phyloP scores from a whole-genome alignment of 768 basidiomycete genomes.

The Hericium rajendrae region DNA sequence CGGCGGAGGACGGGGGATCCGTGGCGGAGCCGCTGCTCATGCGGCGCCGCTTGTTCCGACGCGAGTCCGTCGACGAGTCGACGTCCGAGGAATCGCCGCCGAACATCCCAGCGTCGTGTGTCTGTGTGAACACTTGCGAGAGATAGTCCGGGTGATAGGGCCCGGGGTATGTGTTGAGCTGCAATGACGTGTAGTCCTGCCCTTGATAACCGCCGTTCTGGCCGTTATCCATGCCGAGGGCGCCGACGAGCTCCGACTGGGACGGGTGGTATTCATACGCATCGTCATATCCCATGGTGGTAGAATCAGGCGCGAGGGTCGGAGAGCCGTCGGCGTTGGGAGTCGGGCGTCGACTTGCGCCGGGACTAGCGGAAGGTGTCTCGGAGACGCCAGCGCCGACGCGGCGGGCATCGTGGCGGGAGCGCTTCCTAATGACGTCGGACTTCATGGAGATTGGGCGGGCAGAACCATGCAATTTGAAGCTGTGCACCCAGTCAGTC shows the following conservation, averaged over 20 bases:
- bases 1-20: constrained; percentile 50
- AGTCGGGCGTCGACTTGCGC: constrained; percentile 63
- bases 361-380: constrained; percentile 68
- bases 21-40: constrained; percentile 53
- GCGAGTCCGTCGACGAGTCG: constrained; percentile 24
- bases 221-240: constrained; percentile 26
- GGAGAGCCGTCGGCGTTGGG: constrained; percentile 49
- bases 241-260: constrained; percentile 45
- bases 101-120: constrained; percentile 47
- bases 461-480: constrained; percentile 78
- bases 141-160: constrained; percentile 71
- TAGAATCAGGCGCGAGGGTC: constrained; percentile 61
- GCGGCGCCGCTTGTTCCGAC: constrained; percentile 56
- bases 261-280: constrained; percentile 26
- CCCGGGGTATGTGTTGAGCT: constrained; percentile 43
- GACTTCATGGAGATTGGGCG: constrained; percentile 89
- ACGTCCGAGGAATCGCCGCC: constrained; percentile 37
- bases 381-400: constrained; percentile 36
- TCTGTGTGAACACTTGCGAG: constrained; percentile 36
- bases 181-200: constrained; percentile 28
- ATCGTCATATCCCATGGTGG: constrained; percentile 44
- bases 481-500: constrained; percentile 27
- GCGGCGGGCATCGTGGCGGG: constrained; percentile 69
- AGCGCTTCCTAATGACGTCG: constrained; percentile 81
- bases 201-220: constrained; percentile 21